Base-by-base conservation (phyloP, 2,329 filamentous ascomycete genomes). In the Aureobasidium namibiae region DNA sequence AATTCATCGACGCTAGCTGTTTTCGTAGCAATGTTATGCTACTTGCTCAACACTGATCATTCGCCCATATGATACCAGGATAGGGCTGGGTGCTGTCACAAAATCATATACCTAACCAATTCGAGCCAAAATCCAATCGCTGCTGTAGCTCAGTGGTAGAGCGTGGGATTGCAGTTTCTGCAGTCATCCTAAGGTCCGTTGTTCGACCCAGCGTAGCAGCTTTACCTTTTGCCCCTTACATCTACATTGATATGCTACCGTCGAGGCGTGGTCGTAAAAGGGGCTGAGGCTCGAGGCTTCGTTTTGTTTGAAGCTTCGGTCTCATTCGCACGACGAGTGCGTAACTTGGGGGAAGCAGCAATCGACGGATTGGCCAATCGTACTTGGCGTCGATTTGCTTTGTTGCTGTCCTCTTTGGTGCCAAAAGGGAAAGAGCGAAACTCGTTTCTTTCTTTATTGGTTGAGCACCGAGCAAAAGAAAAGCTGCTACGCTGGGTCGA, bases 81-180 rank as follows among this genome's bases (percentile, higher is more conserved):
- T 9, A 29, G 26, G 9, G 4, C 26, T 4, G 26, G 4, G 26
- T 29, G n/a, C n/a, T 5, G 4, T 1, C 16, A 4, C 9, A 16
- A 26, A 5, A 8, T n/a, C 0, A 39, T 39, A 13, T 8, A 29
- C 2, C 4, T 2, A 14, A 1, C 18, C 14, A 16, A 23, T n/a
- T 24, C 5, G 13, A 33, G 31, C 13, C 23, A 10, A 34, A 23
- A 9, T n/a, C 16, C 18, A n/a, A 24, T 50, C 13, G 56, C 56
- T 58, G 56, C 56, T 58, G 56, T 58, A 58, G 56, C 56, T 58
- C 56, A 58, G 56, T 58, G 56, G 56, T 58, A 58, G 56, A 58
- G 56, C 56, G 56, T 58, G 56, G 56, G 56, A 58, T 58, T 58
- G 56, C 56, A 58, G 56, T 41, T 8, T 57, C 24, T 45, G 56